Evolutionary conservation across 371 early-diverging fungal species (phyloP), one percentile per base, ranked within the genome.

Genomic region (Rhizopus sp.): DNA sequence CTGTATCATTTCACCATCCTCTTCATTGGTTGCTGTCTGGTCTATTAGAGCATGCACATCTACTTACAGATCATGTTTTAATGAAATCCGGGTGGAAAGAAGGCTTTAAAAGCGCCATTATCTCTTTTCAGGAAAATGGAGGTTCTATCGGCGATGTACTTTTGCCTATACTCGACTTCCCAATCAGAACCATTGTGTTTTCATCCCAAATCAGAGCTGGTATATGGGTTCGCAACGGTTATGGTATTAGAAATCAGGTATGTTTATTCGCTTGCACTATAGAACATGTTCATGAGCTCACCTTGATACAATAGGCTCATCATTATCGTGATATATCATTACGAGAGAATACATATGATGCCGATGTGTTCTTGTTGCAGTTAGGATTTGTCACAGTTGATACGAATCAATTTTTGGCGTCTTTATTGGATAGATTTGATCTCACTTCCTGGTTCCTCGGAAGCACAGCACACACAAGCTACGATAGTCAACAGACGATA

Each of bases 141-240:
- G 63, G 62, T 2, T 47, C 58, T 5, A n/a, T 57, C 2, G 29
- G 53, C 23, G 50, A 38, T 39, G 38, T 51, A 1, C 52, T 73
- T 4, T 55, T 78, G 7, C 66, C 77, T 8, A 73, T 77, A 37
- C 69, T 95, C 29, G 97, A 96, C 55, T 90, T 86, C 54, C 90
- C 94, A 4, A 70, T 97, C 29, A 88, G 95, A 46, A 74, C 76
- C 7, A 65, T 78, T 49, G 92, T 90, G 5, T 80, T 94, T 32
- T 85, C 93, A 56, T 88, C 95, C 6, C 98, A 98, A 72, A 93
- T 98, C 53, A 84, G 91, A 23, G 90, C 93, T 7, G 90, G 91
- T 30, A 77, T 97, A 35, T 98, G 98, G 98, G 95, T 98, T 12
- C 81, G 98, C 41, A 98, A 98, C 61, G 98, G 98, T 15, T 89